Conservation (phyloP, 495 filamentous ascomycete species). For the Evansstolkia leycettana region DNA sequence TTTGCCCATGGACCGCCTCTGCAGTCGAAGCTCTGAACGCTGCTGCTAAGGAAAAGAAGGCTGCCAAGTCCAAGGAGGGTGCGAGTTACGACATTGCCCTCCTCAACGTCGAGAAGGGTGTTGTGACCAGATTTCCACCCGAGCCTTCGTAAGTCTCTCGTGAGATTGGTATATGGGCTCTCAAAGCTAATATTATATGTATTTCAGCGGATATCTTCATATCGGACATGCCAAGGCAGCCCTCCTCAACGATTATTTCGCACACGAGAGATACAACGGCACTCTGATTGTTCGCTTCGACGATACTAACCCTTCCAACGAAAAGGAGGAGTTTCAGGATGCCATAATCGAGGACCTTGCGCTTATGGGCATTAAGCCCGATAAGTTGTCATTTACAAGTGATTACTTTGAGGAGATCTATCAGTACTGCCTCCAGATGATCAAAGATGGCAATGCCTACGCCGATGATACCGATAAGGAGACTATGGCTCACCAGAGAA, state of each 20-base stretch:
- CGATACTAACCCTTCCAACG: slow-evolving; percentile 88
- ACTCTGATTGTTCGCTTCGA: slow-evolving; percentile 40
- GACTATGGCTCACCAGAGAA: slow-evolving; percentile 70
- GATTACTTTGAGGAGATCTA: slow-evolving; percentile 89
- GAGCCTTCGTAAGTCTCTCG: slow-evolving; percentile 68
- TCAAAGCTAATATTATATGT: too few species aligned
- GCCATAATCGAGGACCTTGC: slow-evolving; percentile 76
- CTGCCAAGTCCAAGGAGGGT: slow-evolving; percentile 66
- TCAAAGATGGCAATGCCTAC: slow-evolving; percentile 78
- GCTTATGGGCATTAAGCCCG: slow-evolving; percentile 76
- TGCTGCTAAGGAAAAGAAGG: slow-evolving; percentile 48
- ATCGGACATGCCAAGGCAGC: slow-evolving; percentile 93
- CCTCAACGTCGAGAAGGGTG: slow-evolving; percentile 77
- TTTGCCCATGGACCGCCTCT: slow-evolving; percentile 46
- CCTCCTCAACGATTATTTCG: slow-evolving; percentile 87
- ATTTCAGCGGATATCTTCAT: slow-evolving; percentile 66
- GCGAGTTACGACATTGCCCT: slow-evolving; percentile 85
- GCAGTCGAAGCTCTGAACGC: slow-evolving; percentile 49
- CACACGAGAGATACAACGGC: slow-evolving; percentile 53
- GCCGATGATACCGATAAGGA: slow-evolving; percentile 83
- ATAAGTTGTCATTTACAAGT: slow-evolving; percentile 65
- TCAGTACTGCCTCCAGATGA: slow-evolving; percentile 61
- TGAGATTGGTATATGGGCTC: too few species aligned
- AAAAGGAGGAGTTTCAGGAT: slow-evolving; percentile 86
- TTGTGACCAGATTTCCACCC: slow-evolving; percentile 87